A percentile compares a stretch with the other conserved stretches of the same genome.
These are phyloP conservation scores for Clarireedia paspali DNA, from an alignment of 2,329 filamentous ascomycete genomes.

Conservation along the genomic window DNA sequence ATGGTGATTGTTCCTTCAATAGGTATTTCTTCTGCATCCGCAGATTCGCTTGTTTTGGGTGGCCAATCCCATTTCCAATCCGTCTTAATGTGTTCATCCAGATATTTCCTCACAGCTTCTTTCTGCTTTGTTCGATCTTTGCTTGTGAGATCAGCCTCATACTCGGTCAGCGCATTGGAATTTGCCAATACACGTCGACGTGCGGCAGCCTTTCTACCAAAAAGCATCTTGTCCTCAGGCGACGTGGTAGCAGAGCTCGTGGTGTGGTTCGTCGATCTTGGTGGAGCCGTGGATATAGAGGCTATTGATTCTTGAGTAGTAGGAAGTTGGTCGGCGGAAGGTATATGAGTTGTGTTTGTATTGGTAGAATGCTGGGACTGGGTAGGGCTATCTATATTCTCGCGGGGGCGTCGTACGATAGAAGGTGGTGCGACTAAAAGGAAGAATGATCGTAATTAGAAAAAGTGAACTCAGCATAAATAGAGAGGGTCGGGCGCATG, in stretches of 20 bases:
- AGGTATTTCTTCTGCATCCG: not conserved
- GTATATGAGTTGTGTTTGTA: not conserved
- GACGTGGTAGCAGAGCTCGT: not conserved
- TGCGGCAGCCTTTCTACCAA: slow-evolving; percentile 13
- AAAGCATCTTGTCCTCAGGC: slow-evolving; percentile 21
- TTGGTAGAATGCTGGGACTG: slow-evolving; percentile 3
- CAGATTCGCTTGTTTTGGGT: slow-evolving; percentile 18
- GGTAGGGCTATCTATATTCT: not conserved
- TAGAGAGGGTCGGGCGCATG: not conserved
- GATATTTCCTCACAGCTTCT: slow-evolving; percentile 50
- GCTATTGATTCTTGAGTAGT: slow-evolving; percentile 6
- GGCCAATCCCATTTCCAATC: slow-evolving; percentile 58
- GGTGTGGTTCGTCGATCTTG: slow-evolving; percentile 7
- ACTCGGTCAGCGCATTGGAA: slow-evolving; percentile 34
- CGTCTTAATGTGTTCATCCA: slow-evolving; percentile 45
- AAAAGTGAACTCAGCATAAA: not conserved
- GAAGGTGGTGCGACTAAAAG: slow-evolving; percentile 7
- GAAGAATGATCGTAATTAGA: not conserved
- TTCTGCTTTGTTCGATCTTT: slow-evolving; percentile 56
- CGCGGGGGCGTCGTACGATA: slow-evolving; percentile 4
- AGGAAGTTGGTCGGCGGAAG: slow-evolving; percentile 3
- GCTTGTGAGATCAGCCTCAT: slow-evolving; percentile 53
- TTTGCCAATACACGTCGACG: slow-evolving; percentile 25
- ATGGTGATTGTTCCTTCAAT: slow-evolving; percentile 1
- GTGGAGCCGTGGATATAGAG: slow-evolving; percentile 4